Evolutionary conservation across 2,329 filamentous ascomycete genomes (phyloP).

Genomic region (Drechslerella stenobrocha): DNA sequence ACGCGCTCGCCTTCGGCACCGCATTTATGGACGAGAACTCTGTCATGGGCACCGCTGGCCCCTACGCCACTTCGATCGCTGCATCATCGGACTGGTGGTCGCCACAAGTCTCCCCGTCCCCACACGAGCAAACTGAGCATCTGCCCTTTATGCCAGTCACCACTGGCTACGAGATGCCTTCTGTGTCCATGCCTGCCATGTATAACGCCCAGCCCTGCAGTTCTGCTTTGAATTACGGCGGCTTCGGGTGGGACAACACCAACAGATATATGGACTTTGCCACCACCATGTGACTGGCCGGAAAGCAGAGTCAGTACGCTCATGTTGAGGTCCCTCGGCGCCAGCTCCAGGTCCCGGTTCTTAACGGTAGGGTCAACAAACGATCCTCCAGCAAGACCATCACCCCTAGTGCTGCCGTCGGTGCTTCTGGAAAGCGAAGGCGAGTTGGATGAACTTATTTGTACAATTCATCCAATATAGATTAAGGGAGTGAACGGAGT

Average conservation of each 20-base stretch:
- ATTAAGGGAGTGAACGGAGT: constrained; percentile 24
- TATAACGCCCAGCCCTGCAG: constrained; percentile 73
- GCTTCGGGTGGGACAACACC: constrained; percentile 74
- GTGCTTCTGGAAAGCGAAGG: constrained; percentile 50
- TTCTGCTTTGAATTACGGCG: constrained; percentile 72
- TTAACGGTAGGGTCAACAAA: constrained; percentile 43
- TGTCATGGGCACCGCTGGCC: constrained; percentile 57
- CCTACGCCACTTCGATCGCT: constrained; percentile 52
- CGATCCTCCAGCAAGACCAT: constrained; percentile 37
- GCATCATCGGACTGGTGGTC: constrained; percentile 47
- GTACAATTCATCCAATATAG: constrained; percentile 48
- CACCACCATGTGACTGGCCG: constrained; percentile 48
- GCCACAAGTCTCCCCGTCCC: constrained; percentile 46
- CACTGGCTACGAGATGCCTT: constrained; percentile 44
- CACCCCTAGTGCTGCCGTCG: constrained; percentile 40
- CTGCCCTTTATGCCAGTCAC: constrained; percentile 41
- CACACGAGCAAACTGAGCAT: constrained; percentile 43
- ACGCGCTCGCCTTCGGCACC: constrained; percentile 43
- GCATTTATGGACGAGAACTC: constrained; percentile 54
- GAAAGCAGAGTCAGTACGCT: constrained; percentile 33
- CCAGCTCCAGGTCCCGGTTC: constrained; percentile 39
- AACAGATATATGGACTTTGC: constrained; percentile 48
- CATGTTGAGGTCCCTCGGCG: constrained; percentile 48
- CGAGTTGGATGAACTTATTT: constrained; percentile 50
- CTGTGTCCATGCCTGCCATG: constrained; percentile 38